Base-by-base conservation (phyloP, 257 asterid species). In the Salvia hispanica region DNA sequence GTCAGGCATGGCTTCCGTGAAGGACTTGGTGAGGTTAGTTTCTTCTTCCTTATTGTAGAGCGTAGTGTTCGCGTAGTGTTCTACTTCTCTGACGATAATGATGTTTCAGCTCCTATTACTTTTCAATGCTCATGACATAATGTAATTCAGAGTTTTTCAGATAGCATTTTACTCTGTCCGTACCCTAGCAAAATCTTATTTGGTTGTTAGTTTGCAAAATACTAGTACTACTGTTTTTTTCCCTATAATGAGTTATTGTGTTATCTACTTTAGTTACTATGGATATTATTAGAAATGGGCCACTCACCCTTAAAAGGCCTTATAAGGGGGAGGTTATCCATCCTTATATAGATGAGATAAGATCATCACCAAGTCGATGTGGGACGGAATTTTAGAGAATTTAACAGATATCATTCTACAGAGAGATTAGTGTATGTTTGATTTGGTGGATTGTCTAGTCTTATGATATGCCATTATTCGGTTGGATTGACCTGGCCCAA, bases 21-120 rank as follows among this genome's bases (percentile, higher is more conserved):
- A 54, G 88, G 86, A 55, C 80, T 83, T 71, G 84, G 81, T 53
- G 86, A 81, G 89, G 89, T 83, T 57, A 61, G 81, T 58, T 33
- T 43, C 15, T 61, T 53, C 40, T 52, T 48, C 12, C 9, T 55
- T 12, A 57, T 33, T 53, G 46, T 71, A 11, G 13, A 15, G 31
- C 2, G 12, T 5, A 14, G 36, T 61, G 52, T 50, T 52, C 12
- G 31, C 2, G 12, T 5, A 14, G 36, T 61, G 52, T 50, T 52
- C 12, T 65, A 11, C 7, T 28, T 52, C 46, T 16, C 9, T 44
- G 67, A 50, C 44, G 40, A 46, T 40, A 10, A 42, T 0, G 10
- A 5, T 65, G 28, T 46, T 58, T 28, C 9, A 25, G 7, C 51
- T 70, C 28, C 13, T 45, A 46, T 59, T 56, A 3, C 18, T 28